Evolutionary conservation across 1,284 basidiomycete species (phyloP).

Genomic region (Apiotrichum akiyoshidainum): DNA sequence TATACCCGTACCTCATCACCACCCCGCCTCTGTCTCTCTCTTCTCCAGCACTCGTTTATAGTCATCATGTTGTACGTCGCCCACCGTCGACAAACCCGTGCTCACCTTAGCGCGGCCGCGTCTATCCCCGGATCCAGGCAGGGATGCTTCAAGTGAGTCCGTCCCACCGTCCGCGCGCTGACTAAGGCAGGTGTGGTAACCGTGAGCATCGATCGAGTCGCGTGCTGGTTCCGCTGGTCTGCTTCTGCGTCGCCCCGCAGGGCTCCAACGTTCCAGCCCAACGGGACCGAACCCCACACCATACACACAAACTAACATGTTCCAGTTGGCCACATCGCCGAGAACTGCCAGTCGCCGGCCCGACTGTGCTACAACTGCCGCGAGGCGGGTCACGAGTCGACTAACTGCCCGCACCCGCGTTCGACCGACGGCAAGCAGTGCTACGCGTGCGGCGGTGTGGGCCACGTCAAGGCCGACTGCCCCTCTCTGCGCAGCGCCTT

Average conservation of each 20-base stretch:
- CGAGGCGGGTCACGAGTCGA: constrained; percentile 83
- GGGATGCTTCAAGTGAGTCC: constrained; percentile 48
- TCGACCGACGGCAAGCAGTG: constrained; percentile 72
- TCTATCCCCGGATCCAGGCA: constrained; percentile 46
- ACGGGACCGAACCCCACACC: too few species aligned
- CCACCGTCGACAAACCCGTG: neutral
- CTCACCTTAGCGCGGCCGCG: constrained; percentile 30
- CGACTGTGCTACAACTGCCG: constrained; percentile 89
- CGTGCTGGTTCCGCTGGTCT: neutral
- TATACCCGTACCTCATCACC: neutral
- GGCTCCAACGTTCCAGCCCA: neutral
- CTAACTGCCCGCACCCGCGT: constrained; percentile 77
- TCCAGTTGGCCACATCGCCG: constrained; percentile 81
- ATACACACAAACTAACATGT: neutral
- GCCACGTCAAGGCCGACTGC: constrained; percentile 66
- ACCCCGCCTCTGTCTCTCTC: neutral
- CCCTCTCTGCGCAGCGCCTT: constrained; percentile 65
- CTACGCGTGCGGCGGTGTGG: constrained; percentile 72
- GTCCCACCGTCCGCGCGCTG: neutral
- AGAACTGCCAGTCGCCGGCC: constrained; percentile 78
- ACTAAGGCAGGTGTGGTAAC: constrained; percentile 9
- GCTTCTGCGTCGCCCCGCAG: neutral
- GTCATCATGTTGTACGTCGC: constrained; percentile 15
- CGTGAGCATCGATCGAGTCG: neutral
- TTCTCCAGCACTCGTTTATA: neutral